Percentiles rank a stretch among this genome's conserved stretches.
phyloP scores from a whole-genome alignment of 257 asterid species.

The Jacaranda mimosifolia region DNA sequence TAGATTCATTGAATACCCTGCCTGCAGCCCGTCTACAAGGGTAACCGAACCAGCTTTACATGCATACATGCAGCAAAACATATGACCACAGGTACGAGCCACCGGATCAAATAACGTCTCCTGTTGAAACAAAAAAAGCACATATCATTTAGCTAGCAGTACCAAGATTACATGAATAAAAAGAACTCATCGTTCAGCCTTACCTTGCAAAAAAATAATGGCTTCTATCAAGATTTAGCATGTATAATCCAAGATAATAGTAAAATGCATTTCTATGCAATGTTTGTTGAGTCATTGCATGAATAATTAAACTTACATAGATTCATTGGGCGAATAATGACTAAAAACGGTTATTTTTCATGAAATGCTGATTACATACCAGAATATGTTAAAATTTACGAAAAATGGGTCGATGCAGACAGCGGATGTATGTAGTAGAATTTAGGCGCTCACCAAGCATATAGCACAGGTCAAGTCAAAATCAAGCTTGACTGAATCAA shows the following conservation, averaged over 20 bases:
- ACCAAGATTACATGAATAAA: neutral
- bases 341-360: neutral
- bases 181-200: neutral
- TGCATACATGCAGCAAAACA: conserved; percentile 88
- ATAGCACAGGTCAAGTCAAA: conserved; percentile 90
- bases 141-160: neutral
- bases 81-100: conserved; percentile 88
- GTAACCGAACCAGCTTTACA: conserved; percentile 94
- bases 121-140: conserved; percentile 47
- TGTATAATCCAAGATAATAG: neutral
- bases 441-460: conserved; percentile 76
- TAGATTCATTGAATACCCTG: too few relatives aligned
- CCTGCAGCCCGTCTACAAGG: conserved; percentile 78
- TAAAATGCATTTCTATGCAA: neutral
- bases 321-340: neutral
- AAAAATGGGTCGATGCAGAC: neutral
- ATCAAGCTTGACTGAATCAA: conserved; percentile 81
- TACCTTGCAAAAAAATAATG: neutral
- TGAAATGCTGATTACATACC: neutral
- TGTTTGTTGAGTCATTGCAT: neutral
- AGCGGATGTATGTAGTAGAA: neutral
- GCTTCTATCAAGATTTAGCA: neutral
- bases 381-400: too few relatives aligned
- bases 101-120: conserved; percentile 91
- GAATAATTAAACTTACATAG: neutral